Percentiles rank a stretch among this genome's conserved stretches.
phyloP scores from a whole-genome alignment of 495 filamentous ascomycete genomes.

The Mycothermus thermophilus region DNA sequence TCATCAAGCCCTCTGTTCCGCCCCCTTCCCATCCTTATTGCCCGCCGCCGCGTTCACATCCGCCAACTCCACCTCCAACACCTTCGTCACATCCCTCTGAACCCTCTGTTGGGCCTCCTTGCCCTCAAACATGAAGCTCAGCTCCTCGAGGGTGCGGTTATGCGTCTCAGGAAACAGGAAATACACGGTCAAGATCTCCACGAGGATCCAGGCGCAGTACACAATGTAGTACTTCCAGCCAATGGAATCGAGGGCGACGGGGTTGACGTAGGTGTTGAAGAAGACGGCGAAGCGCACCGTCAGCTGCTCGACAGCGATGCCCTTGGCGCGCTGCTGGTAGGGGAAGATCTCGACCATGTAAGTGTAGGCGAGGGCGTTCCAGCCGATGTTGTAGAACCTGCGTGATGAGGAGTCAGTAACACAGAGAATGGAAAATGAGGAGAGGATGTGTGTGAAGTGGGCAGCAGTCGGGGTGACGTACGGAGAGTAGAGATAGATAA shows the following conservation, averaged over 20 bases:
- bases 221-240: constrained; percentile 50
- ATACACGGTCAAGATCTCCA: constrained; percentile 43
- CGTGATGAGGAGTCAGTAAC: background rate
- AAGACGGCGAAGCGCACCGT: constrained; percentile 38
- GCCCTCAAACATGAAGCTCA: constrained; percentile 29
- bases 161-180: constrained; percentile 49
- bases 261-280: constrained; percentile 49
- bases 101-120: constrained; percentile 25
- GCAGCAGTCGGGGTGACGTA: too few relatives aligned
- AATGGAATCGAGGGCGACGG: constrained; percentile 42
- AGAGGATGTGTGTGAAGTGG: background rate
- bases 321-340: constrained; percentile 41
- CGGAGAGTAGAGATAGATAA: constrained; percentile 45
- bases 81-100: constrained; percentile 22
- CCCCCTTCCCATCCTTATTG: too few relatives aligned
- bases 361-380: constrained; percentile 46
- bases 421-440: background rate
- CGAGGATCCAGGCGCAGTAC: constrained; percentile 44
- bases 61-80: constrained; percentile 19
- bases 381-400: constrained; percentile 46
- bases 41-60: too few relatives aligned
- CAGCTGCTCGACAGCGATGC: constrained; percentile 45
- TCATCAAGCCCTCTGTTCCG: too few relatives aligned
- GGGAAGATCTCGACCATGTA: constrained; percentile 48
- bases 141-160: constrained; percentile 36